phyloP scores from a whole-genome alignment of 768 basidiomycete genomes.

The Leccinum disarticulatum region DNA sequence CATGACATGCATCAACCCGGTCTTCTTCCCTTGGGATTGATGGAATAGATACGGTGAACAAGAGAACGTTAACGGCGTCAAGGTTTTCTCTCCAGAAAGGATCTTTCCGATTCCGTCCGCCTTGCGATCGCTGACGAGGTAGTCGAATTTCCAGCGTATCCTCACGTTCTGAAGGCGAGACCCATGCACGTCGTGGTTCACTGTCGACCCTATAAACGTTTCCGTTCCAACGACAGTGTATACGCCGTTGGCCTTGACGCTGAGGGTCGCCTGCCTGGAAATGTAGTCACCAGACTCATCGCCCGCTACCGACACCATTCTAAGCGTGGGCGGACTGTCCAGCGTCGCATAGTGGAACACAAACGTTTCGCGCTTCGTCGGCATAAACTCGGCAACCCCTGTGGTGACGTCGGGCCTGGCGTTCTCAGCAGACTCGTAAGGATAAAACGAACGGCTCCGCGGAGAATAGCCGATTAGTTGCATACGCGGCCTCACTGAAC shows the following conservation, averaged over 20 bases:
- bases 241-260: slow-evolving; percentile 68
- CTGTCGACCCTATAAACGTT: slow-evolving; percentile 26
- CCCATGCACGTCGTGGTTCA: slow-evolving; percentile 19
- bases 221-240: slow-evolving; percentile 75
- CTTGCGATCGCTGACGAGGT: slow-evolving; percentile 64
- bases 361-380: slow-evolving; percentile 55
- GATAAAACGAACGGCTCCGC: slow-evolving; percentile 29
- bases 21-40: slow-evolving; percentile 62
- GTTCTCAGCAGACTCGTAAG: slow-evolving; percentile 27
- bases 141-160: slow-evolving; percentile 77
- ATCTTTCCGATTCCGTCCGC: slow-evolving; percentile 44
- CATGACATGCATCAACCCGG: slow-evolving; percentile 67
- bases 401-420: slow-evolving; percentile 35
- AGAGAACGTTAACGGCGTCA: slow-evolving; percentile 72
- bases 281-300: slow-evolving; percentile 74
- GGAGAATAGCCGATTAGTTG: slow-evolving; percentile 52
- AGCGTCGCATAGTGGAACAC: slow-evolving; percentile 72
- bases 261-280: slow-evolving; percentile 70
- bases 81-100: slow-evolving; percentile 63
- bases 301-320: slow-evolving; percentile 64
- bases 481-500: slow-evolving; percentile 59
- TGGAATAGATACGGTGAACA: slow-evolving; percentile 67
- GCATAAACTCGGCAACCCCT: slow-evolving; percentile 65
- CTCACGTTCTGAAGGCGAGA: slow-evolving; percentile 34
- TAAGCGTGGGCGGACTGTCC: slow-evolving; percentile 65